Percentiles rank a stretch among this genome's conserved stretches.
phyloP scores from a whole-genome alignment of 1,284 basidiomycete species.

The Puccinia novopanici region DNA sequence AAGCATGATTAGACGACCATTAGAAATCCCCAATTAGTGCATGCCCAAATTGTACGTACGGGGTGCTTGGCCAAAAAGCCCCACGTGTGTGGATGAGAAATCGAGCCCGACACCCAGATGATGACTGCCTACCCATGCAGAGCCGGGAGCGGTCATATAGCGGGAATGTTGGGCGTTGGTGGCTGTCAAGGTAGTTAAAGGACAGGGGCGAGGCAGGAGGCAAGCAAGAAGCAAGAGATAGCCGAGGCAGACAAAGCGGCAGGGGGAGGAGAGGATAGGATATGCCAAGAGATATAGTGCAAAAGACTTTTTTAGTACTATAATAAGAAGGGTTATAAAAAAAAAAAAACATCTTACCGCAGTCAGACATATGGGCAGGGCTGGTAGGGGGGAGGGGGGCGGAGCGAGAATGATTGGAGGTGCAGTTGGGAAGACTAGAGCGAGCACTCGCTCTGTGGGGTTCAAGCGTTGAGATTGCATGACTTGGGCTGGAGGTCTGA shows the following conservation, averaged over 20 bases:
- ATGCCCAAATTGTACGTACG: not conserved
- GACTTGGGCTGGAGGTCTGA: constrained; percentile 18
- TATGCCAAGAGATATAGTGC: no score
- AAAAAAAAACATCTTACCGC: not conserved
- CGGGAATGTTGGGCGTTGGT: constrained; percentile 30
- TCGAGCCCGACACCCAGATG: constrained; percentile 23
- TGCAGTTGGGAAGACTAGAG: not conserved
- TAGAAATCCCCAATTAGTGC: not conserved
- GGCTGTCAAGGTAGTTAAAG: constrained; percentile 1
- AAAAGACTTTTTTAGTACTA: not conserved
- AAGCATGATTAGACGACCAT: no score
- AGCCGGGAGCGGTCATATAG: constrained; percentile 47
- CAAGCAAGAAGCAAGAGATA: not conserved
- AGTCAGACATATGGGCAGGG: constrained; percentile 13
- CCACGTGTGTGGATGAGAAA: constrained; percentile 25
- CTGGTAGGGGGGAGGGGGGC: not conserved
- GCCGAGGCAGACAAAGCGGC: constrained; percentile 1
- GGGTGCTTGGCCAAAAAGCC: constrained; percentile 19
- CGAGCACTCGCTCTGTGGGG: not conserved
- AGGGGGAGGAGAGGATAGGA: not conserved
- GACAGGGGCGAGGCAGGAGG: not conserved
- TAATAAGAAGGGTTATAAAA: not conserved
- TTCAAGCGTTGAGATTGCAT: constrained; percentile 5
- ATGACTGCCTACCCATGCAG: constrained; percentile 34
- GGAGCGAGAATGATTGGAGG: not conserved